Percentiles rank a stretch among this genome's conserved stretches.
phyloP scores from a whole-genome alignment of 345 rosid genomes.

The Euphorbia tirucalli region DNA sequence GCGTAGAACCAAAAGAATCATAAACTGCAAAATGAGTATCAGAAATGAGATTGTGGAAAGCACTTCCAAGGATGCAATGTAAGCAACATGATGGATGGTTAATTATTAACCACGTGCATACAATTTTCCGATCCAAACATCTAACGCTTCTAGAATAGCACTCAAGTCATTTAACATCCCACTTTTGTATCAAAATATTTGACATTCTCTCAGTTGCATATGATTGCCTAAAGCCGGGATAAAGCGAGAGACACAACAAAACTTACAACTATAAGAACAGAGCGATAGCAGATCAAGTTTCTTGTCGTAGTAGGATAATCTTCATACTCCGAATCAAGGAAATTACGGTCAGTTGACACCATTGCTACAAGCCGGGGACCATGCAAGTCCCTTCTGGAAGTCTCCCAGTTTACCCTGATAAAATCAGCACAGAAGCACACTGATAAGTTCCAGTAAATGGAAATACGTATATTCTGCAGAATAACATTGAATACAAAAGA shows the following conservation, averaged over 20 bases:
- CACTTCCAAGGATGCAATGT: too few relatives aligned
- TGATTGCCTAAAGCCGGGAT: too few relatives aligned
- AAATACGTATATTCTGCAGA: not conserved
- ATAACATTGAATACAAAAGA: not conserved
- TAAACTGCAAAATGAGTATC: constrained; percentile 51
- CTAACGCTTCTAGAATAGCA: too few relatives aligned
- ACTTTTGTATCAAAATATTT: too few relatives aligned
- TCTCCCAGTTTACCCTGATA: constrained; percentile 74
- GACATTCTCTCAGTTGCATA: too few relatives aligned
- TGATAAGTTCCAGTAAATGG: not conserved
- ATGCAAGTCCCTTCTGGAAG: constrained; percentile 48
- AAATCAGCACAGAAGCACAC: not conserved
- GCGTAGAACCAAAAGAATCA: constrained; percentile 71
- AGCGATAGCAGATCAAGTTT: constrained; percentile 56
- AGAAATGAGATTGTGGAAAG: not conserved
- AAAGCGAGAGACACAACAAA: too few relatives aligned
- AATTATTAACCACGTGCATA: too few relatives aligned
- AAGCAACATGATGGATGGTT: too few relatives aligned
- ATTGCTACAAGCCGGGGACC: constrained; percentile 58
- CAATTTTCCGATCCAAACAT: too few relatives aligned
- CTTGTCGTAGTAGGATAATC: constrained; percentile 55
- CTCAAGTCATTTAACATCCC: too few relatives aligned
- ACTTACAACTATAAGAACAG: constrained; percentile 60
- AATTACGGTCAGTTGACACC: constrained; percentile 60
- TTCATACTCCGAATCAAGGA: constrained; percentile 39